phyloP scores from a whole-genome alignment of 768 basidiomycete genomes.

The Termitomyces sp. region DNA sequence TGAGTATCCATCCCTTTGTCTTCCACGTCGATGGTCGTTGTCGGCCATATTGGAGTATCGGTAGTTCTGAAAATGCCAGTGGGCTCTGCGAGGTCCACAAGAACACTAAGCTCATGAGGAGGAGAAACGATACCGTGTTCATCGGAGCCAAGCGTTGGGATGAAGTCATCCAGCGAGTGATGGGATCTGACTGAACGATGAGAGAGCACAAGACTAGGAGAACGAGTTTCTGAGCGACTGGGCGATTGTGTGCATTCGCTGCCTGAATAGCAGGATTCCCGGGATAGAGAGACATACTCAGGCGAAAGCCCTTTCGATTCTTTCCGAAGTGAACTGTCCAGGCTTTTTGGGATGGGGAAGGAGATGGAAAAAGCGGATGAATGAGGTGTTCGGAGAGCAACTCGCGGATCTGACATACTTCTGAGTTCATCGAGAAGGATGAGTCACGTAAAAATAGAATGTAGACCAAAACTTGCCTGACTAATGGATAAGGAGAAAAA shows the following conservation, averaged over 20 bases:
- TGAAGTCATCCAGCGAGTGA: conserved; percentile 39
- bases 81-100: background rate
- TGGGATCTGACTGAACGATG: conserved; percentile 20
- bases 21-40: too few relatives aligned
- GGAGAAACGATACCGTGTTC: conserved; percentile 41
- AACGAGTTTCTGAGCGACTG: conserved; percentile 8
- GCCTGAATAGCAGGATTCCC: background rate
- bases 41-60: background rate
- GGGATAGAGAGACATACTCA: background rate
- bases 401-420: background rate
- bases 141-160: conserved; percentile 37
- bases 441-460: background rate
- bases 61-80: background rate
- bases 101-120: conserved; percentile 37
- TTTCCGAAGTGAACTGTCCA: background rate
- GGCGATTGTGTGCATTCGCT: background rate
- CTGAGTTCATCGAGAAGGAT: background rate
- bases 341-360: background rate
- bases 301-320: background rate
- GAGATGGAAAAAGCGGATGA: background rate
- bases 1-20: too few relatives aligned
- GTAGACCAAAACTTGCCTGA: background rate
- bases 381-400: background rate
- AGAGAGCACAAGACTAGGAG: conserved; percentile 10
- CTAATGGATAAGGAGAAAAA: background rate